phyloP scores from a whole-genome alignment of 345 rosid species.

The Hibiscus syriacus region DNA sequence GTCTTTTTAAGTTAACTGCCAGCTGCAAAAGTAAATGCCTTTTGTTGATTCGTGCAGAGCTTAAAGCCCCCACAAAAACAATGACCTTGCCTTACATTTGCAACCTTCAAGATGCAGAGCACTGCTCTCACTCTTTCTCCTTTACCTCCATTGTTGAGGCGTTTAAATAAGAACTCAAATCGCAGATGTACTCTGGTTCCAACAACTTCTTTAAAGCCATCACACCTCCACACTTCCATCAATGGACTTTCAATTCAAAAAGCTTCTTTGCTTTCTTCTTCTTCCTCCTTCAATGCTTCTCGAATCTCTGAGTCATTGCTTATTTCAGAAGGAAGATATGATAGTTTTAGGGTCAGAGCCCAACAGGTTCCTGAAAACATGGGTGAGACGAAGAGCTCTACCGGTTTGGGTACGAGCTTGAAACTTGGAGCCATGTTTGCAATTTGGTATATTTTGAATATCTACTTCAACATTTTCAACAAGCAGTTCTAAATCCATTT shows the following conservation, averaged over 20 bases:
- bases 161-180: slow-evolving; percentile 1
- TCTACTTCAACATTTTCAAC: no score
- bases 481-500: no score
- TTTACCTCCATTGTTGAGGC: slow-evolving; percentile 20
- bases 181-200: background rate
- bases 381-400: slow-evolving; percentile 20
- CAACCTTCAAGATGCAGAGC: slow-evolving; percentile 22
- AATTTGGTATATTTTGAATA: no score
- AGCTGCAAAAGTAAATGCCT: background rate
- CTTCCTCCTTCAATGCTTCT: background rate
- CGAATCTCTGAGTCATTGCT: slow-evolving; percentile 8
- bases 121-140: slow-evolving; percentile 16
- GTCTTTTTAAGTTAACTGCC: no score
- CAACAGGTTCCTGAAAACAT: slow-evolving; percentile 39
- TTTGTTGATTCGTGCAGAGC: background rate
- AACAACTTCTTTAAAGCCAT: slow-evolving; percentile 13
- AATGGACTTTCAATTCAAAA: slow-evolving; percentile 6
- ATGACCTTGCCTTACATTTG: background rate
- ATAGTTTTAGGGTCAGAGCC: slow-evolving; percentile 32
- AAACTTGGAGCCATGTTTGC: slow-evolving; percentile 54
- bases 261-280: background rate
- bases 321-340: slow-evolving; percentile 10
- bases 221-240: background rate
- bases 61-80: background rate
- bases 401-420: slow-evolving; percentile 17